These are phyloP conservation scores for Boletus speciosus DNA, from an alignment of 768 basidiomycete genomes.

Conservation along the genomic window DNA sequence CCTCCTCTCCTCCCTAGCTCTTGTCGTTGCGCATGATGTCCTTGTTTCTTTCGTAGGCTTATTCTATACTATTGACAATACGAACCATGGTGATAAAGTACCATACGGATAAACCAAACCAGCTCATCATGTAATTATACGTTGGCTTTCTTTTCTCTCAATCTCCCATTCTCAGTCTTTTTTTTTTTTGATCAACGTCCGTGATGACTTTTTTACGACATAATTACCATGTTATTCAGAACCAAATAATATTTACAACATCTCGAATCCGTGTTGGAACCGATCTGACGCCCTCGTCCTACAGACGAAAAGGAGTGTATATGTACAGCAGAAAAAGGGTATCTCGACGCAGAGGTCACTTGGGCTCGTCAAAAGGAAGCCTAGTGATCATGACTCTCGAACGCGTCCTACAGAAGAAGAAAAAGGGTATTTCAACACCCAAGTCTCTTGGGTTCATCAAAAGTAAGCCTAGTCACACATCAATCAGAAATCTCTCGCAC, in stretches of 20 bases:
- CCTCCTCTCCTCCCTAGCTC: not conserved
- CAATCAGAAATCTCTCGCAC: not conserved
- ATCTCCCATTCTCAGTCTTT: not conserved
- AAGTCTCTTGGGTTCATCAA: not conserved
- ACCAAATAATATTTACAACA: constrained; percentile 16
- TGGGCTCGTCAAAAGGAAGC: constrained; percentile 26
- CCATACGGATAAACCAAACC: constrained; percentile 21
- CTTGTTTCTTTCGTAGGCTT: constrained; percentile 26
- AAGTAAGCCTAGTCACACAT: too few species aligned
- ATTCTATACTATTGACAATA: constrained; percentile 35
- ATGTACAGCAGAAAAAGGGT: not conserved
- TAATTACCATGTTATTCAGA: constrained; percentile 21
- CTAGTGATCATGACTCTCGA: not conserved
- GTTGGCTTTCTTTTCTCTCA: not conserved
- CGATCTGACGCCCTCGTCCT: not conserved
- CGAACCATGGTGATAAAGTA: constrained; percentile 18
- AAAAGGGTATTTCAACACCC: not conserved
- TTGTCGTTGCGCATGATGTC: constrained; percentile 17
- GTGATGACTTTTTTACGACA: constrained; percentile 27
- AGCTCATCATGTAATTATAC: constrained; percentile 30
- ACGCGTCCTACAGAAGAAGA: not conserved
- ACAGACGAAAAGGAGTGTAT: not conserved
- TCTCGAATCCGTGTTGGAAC: not conserved
- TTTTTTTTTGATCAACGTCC: constrained; percentile 4
- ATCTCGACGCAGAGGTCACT: not conserved